Base-by-base conservation (phyloP, 106 monocot species). In the Vanilla planifolia region DNA sequence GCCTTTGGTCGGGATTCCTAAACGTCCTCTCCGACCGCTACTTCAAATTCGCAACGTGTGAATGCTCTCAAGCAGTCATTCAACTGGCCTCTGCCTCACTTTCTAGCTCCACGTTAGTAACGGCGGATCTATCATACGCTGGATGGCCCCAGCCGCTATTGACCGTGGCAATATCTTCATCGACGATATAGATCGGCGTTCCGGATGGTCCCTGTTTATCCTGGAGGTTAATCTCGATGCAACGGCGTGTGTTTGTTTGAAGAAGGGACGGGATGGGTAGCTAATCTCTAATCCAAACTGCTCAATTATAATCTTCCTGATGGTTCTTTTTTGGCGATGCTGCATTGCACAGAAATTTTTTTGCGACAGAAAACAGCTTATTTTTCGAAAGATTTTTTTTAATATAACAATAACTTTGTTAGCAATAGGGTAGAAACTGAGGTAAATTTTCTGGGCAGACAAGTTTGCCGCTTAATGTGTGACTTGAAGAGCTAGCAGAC, bases 1-100 rank as follows among this genome's bases (percentile, higher is more conserved):
- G 96, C 96, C 43, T 91, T 98, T 8, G 91, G 96, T 11, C 90
- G 92, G 66, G 96, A 70, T 98, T 98, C 82, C 88, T 98, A 43
- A 17, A 59, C 33, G 96, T 98, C 1, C 75, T 98, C n/a, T 84
- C 87, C 64, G 81, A 87, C 51, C 86, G 90, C 0, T 84, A 87
- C 60, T 96, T 91, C 72, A 90, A 90, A 15, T 96, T 77, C 68
- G 79, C 30, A 67, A 51, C 71, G 72, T 91, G 69, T 67, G 73
- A 37, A 71, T 98, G 72, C 87, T 98, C 34, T 91, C 96, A 37
- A 82, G 81, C 75, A 44, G 56, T 59, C 76, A 91, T 13, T 98
- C 96, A 20, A 84, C 84, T 15, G 96, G 96, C 17, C 76, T 72
- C 23, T 59, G 40, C 14, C 47, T 88, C 37, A 45, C 79, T 63